Evolutionary conservation across 768 basidiomycete species (phyloP).

Genomic region (Cubamyces lactineus): DNA sequence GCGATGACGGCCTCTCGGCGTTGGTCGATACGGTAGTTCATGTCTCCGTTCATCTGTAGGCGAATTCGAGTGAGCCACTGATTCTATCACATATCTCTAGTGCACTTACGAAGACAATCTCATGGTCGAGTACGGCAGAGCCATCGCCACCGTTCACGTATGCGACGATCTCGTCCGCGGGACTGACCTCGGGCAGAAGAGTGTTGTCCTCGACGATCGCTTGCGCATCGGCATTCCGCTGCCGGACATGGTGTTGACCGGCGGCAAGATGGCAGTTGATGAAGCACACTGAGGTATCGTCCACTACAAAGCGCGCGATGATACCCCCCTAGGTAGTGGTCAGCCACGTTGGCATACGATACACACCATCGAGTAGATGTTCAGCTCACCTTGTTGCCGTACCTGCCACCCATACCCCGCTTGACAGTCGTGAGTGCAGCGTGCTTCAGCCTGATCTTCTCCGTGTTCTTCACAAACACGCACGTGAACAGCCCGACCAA

Average conservation of each 20-base stretch:
- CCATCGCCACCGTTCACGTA: constrained; percentile 94
- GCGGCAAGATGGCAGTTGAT: constrained; percentile 98
- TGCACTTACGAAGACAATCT: constrained; percentile 80
- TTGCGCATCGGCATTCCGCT: constrained; percentile 86
- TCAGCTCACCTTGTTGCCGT: constrained; percentile 89
- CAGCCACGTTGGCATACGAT: background rate
- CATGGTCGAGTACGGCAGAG: constrained; percentile 91
- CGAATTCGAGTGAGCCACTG: constrained; percentile 3
- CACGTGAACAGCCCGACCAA: constrained; percentile 87
- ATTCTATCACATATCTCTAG: background rate
- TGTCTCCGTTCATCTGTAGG: constrained; percentile 80
- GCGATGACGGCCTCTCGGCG: constrained; percentile 82
- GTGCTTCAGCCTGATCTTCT: constrained; percentile 64
- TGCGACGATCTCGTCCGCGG: constrained; percentile 57
- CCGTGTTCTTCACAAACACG: constrained; percentile 71
- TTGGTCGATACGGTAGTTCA: constrained; percentile 97
- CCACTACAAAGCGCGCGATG: constrained; percentile 85
- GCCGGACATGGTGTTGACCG: constrained; percentile 80
- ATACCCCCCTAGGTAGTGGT: constrained; percentile 71
- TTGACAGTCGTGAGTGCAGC: constrained; percentile 82
- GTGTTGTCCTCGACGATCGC: constrained; percentile 83
- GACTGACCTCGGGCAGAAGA: constrained; percentile 55
- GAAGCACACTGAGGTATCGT: constrained; percentile 92
- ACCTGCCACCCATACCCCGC: constrained; percentile 88
- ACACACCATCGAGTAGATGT: background rate